These are phyloP conservation scores for Closterium sp. DNA, from an alignment of 139 green algal species.

Conservation along the genomic window DNA sequence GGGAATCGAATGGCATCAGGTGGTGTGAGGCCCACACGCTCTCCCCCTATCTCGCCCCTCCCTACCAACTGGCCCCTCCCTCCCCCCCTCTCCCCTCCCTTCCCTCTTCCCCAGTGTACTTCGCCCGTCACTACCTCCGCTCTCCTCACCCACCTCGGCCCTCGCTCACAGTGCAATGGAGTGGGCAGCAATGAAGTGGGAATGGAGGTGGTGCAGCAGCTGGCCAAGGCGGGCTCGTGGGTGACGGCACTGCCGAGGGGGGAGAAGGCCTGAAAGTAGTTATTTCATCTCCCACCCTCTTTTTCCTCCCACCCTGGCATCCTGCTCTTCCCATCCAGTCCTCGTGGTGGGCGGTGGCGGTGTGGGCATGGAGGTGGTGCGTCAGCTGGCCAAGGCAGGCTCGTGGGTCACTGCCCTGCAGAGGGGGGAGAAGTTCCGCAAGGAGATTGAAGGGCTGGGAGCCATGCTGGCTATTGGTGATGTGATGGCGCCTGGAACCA, in stretches of 20 bases:
- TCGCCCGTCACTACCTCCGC: too few relatives aligned
- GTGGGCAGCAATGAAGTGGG: slow-evolving; percentile 82
- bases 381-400: slow-evolving; percentile 86
- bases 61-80: too few relatives aligned
- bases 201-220: slow-evolving; percentile 74
- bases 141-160: background rate
- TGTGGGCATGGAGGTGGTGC: slow-evolving; percentile 78
- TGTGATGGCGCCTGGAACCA: slow-evolving; percentile 67
- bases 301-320: too few relatives aligned
- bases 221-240: slow-evolving; percentile 92
- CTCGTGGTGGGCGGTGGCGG: slow-evolving; percentile 87
- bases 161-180: slow-evolving; percentile 59
- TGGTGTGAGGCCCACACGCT: too few relatives aligned
- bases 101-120: too few relatives aligned
- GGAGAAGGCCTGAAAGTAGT: slow-evolving; percentile 31
- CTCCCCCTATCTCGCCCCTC: too few relatives aligned
- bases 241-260: slow-evolving; percentile 75
- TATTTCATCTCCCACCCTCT: too few relatives aligned
- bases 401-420: slow-evolving; percentile 87
- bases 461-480: slow-evolving; percentile 85
- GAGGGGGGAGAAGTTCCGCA: slow-evolving; percentile 57
- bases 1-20: too few relatives aligned
- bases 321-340: too few relatives aligned
- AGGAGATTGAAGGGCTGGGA: slow-evolving; percentile 92
- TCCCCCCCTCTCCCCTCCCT: too few relatives aligned